Base-by-base conservation (phyloP, 345 rosid genomes). In the Boechera divaricarpa region DNA sequence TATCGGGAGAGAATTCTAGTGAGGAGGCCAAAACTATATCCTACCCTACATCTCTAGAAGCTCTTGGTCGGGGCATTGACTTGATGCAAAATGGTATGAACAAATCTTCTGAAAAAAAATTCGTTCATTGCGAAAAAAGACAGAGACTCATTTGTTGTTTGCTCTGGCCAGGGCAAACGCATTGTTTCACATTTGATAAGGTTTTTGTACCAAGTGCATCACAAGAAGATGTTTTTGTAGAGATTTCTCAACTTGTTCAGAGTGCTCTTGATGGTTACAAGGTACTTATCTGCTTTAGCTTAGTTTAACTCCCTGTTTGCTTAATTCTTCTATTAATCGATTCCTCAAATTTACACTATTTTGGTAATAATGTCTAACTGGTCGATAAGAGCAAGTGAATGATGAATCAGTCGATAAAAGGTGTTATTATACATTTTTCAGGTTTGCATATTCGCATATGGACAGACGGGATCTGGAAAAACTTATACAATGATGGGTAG, bases 231-330 rank as follows among this genome's bases (percentile, higher is more conserved):
- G 93, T 89, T 33, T 95, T 95, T 84, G 88, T 86, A 29, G 98
- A 95, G 79, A 95, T 95, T 63, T 95, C 99, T 24, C 98, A 95
- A 68, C 98, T 95, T 77, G 96, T 95, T 73, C 98, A 95, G 76
- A 95, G 99, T 84, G 99, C 99, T 74, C 96, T 95, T 73, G 99
- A 95, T 70, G 99, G 99, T 65, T 95, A 92, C 76, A 95, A 95
- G 99, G 99, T 95, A 83, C 76, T 64, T 75, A 61, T 49, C 61
- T 56, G 35, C 16, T 36, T 35, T 18, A 51, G 29, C 42, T 45
- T n/a, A 32, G 32, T 61, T 61, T 53, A 28, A 76, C 47, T 59
- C 58, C 12, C 51, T 69, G 9, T 53, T 44, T 61, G 48, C 63
- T 69, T 39, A 48, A 47, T 35, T 65, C 15, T 65, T 47, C 61